Evolutionary conservation across 805 yeast genomes (phyloP), one percentile per base, ranked within the genome.

Genomic region (Hanseniaspora clermontiae): DNA sequence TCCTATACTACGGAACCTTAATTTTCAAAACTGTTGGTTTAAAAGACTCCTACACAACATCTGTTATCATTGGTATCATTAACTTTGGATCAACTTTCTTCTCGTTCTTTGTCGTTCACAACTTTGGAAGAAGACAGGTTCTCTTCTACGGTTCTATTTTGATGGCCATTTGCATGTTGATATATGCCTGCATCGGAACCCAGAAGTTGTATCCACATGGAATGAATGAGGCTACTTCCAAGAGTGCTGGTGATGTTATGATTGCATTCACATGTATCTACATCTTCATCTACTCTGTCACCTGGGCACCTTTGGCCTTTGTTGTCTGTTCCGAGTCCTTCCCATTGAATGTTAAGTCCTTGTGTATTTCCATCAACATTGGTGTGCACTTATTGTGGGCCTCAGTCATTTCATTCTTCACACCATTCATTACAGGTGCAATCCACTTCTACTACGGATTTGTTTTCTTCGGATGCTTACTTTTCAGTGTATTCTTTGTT

Each of bases 281-380:
- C 75, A 80, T 83, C 60, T 81, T 82, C 77, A 80, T 74, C 74
- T 82, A 82, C 63, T 88, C 88, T 38, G 76, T 82, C 45, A 79
- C 87, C 36, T 83, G 88, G 88, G 88, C 86, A 60, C 85, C 87
- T 65, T 77, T 78, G 63, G 80, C 78, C 51, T 82, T 73, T 68
- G 80, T 80, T 59, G 80, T 82, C 61, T 77, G 80, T 38, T 77
- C 87, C 46, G 88, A 83, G 70, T 75, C 81, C 51, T 83, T 79
- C 69, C 89, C 88, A 69, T 74, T 82, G 63, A 77, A 87, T 73
- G 80, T 83, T 66, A 79, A 82, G 68, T 65, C 80, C 66, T 62
- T 77, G 68, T 80, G 76, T 61, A 70, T 71, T 70, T 77, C 79
- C 57, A 72, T 82, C 74, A 77, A 84, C 45, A 74, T 77, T 58